These are phyloP conservation scores for Mycena venus DNA, from an alignment of 768 basidiomycete species.

Conservation along the genomic window DNA sequence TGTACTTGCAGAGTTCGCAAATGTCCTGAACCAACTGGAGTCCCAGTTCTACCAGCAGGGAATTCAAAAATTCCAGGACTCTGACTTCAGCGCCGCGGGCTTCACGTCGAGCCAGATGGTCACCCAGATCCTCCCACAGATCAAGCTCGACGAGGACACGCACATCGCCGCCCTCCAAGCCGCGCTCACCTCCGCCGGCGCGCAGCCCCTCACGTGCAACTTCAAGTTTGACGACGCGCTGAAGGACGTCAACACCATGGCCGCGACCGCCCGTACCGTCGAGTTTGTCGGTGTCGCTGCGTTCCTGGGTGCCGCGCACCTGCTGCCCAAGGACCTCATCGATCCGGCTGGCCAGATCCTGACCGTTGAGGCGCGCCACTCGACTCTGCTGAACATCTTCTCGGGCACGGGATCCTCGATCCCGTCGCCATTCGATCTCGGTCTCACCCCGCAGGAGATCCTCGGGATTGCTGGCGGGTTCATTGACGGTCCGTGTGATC, in stretches of 20 bases:
- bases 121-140: constrained; percentile 64
- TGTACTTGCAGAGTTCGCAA: background rate
- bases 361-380: constrained; percentile 87
- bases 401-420: constrained; percentile 70
- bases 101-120: constrained; percentile 55
- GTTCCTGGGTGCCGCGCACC: constrained; percentile 79
- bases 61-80: background rate
- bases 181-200: constrained; percentile 65
- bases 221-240: constrained; percentile 78
- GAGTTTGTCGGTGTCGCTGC: constrained; percentile 85
- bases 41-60: background rate
- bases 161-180: background rate
- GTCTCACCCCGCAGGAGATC: constrained; percentile 75
- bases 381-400: constrained; percentile 81
- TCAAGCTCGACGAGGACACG: constrained; percentile 49
- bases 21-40: background rate
- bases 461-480: constrained; percentile 77
- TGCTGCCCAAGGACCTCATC: constrained; percentile 67
- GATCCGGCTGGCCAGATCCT: constrained; percentile 77
- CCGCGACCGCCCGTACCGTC: constrained; percentile 76
- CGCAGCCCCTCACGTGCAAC: constrained; percentile 69
- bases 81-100: constrained; percentile 58
- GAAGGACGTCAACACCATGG: constrained; percentile 77
- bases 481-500: constrained; percentile 74
- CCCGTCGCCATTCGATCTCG: constrained; percentile 79